Base-by-base conservation (phyloP, 306 rosid species). In the Quercus robur region DNA sequence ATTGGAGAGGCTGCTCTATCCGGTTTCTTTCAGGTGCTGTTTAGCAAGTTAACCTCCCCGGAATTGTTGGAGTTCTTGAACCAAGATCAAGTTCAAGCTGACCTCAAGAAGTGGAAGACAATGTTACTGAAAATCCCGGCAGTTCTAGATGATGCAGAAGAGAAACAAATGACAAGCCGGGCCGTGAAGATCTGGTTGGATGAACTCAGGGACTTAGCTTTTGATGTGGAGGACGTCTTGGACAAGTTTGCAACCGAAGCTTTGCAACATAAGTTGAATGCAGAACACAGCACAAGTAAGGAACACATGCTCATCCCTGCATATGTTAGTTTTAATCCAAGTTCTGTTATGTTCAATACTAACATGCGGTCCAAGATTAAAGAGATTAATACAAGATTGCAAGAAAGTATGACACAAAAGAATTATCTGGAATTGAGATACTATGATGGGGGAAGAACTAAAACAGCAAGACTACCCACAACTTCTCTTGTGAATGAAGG, bases 151-250 rank as follows among this genome's bases (percentile, higher is more conserved):
- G 11, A 41, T 41, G 31, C 66, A 5, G 59, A 75, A 41, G 58
- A 75, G 44, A 75, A 75, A 59, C 71, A 75, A 3, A 19, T 35
- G 1, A 31, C 20, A 0, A 4, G 10, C 7, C 2, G 6, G 11
- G 49, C 21, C 0, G 61, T 84, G 26, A 31, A 68, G 4, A 11
- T 19, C 3, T 77, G 85, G 85, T 71, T 81, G 14, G 20, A 52
- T 1, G 57, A 62, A 11, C 82, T 84, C 15, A 20, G 15, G 28
- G 64, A 74, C 72, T 75, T 71, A 38, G 71, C 85, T 30, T 49
- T 38, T 20, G 54, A 71, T 2, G 15, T 84, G 6, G 84, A 80
- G 2, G 80, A 84, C 54, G 6, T 68, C 8, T 69, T 86, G 19
- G 78, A 82, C 26, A 74, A 80, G 26, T 69, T 54, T 61, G 58